These are phyloP conservation scores for Clavulina sp. DNA, from an alignment of 768 basidiomycete genomes.

Conservation along the genomic window DNA sequence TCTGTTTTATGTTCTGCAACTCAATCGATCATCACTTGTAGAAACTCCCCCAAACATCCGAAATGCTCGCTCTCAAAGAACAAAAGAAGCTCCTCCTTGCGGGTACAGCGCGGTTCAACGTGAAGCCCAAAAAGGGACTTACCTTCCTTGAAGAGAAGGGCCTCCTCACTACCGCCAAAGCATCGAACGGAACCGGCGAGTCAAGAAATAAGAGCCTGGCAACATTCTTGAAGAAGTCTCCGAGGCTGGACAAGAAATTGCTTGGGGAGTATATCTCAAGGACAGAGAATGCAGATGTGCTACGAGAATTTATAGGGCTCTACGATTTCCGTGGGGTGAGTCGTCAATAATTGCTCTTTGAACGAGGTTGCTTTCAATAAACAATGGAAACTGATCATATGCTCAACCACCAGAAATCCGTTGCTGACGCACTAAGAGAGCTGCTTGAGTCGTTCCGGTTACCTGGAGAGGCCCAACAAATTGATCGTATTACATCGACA, in stretches of 20 bases:
- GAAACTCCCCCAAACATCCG: constrained; percentile 36
- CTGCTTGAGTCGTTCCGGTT: constrained; percentile 84
- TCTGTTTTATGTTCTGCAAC: no score
- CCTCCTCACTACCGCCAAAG: constrained; percentile 32
- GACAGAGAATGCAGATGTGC: constrained; percentile 67
- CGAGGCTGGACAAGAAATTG: constrained; percentile 77
- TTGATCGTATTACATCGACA: constrained; percentile 80
- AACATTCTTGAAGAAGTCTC: constrained; percentile 65
- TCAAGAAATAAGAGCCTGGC: constrained; percentile 58
- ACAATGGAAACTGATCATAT: background rate
- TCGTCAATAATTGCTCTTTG: constrained; percentile 6
- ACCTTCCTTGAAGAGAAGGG: constrained; percentile 84
- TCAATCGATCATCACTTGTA: no score
- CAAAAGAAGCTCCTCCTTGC: constrained; percentile 72
- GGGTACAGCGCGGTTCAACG: constrained; percentile 76
- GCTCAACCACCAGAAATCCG: constrained; percentile 47
- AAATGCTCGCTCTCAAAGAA: constrained; percentile 51
- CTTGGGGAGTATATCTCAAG: constrained; percentile 86
- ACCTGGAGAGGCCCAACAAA: constrained; percentile 91
- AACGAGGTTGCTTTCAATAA: background rate
- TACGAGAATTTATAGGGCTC: constrained; percentile 72
- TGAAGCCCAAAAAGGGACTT: constrained; percentile 80
- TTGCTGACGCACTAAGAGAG: constrained; percentile 93
- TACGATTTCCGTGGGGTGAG: constrained; percentile 81
- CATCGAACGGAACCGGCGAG: no score